A percentile compares a stretch with the other conserved stretches of the same genome.
Evolutionary conservation across 2,329 filamentous ascomycete genomes (phyloP).

Genomic region (Simplicillium sp.): DNA sequence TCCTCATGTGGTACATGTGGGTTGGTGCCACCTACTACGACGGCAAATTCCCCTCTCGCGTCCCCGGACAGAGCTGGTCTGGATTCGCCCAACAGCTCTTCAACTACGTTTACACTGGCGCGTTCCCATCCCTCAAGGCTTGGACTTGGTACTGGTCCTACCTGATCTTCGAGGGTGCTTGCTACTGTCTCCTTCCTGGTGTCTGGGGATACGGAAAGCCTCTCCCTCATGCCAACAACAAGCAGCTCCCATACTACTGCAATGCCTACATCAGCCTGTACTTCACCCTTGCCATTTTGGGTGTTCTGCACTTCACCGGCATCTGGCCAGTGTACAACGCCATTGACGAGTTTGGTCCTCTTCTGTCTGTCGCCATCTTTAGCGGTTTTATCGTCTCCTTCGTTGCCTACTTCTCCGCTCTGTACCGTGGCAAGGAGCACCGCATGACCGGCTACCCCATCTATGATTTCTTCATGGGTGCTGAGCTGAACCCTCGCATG

Average conservation of each 20-base stretch:
- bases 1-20: constrained; percentile 99
- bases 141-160: constrained; percentile 96
- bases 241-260: constrained; percentile 91
- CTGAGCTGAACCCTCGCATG: constrained; percentile 81
- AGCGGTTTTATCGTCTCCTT: constrained; percentile 79
- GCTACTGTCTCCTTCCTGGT: constrained; percentile 80
- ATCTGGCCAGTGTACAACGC: constrained; percentile 84
- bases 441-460: constrained; percentile 82
- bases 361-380: constrained; percentile 87
- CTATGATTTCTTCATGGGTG: constrained; percentile 92
- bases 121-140: constrained; percentile 71
- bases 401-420: constrained; percentile 77
- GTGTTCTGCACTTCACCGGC: constrained; percentile 70
- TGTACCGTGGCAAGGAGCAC: constrained; percentile 72
- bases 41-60: constrained; percentile 65
- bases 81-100: constrained; percentile 67
- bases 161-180: constrained; percentile 72
- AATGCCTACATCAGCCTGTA: constrained; percentile 84
- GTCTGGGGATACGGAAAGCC: constrained; percentile 84
- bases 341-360: constrained; percentile 88
- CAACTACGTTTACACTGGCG: constrained; percentile 68
- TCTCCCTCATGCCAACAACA: constrained; percentile 69
- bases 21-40: constrained; percentile 88
- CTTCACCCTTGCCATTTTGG: constrained; percentile 63
- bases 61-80: constrained; percentile 52